Conservation (phyloP, 1,284 basidiomycete genomes). For the Xerocomus amazonicus region DNA sequence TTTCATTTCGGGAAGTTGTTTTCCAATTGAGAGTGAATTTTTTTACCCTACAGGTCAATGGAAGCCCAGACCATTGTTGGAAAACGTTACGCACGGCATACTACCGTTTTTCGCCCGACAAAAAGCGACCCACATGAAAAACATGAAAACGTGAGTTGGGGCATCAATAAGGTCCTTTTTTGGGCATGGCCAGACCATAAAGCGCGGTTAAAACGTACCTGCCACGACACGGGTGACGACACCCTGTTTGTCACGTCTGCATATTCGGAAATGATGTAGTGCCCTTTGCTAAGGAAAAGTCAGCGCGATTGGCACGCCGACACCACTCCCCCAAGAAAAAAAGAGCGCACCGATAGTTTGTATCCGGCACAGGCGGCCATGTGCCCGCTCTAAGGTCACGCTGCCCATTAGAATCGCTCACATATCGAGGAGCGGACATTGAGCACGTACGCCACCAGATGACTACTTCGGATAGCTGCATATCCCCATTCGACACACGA, state of each 20-base stretch:
- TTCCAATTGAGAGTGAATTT: neutral
- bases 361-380: constrained; percentile 79
- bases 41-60: constrained; percentile 6
- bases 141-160: neutral
- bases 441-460: constrained; percentile 63
- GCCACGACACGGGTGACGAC: constrained; percentile 61
- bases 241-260: constrained; percentile 67
- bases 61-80: neutral
- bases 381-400: constrained; percentile 49
- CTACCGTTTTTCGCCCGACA: constrained; percentile 33
- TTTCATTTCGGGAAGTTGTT: constrained; percentile 15
- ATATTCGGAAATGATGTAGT: constrained; percentile 76
- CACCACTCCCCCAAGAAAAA: neutral
- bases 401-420: constrained; percentile 6
- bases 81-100: constrained; percentile 53
- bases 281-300: constrained; percentile 57
- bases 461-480: constrained; percentile 71
- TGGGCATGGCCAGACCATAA: neutral
- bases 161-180: constrained; percentile 12
- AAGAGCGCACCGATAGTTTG: constrained; percentile 66
- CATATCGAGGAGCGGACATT: neutral
- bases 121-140: neutral
- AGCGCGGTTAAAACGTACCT: constrained; percentile 46
- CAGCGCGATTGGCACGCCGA: neutral
- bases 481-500: constrained; percentile 77